These are phyloP conservation scores for Sporodiniella umbellata DNA, from an alignment of 371 early-diverging fungal species.

Conservation along the genomic window DNA sequence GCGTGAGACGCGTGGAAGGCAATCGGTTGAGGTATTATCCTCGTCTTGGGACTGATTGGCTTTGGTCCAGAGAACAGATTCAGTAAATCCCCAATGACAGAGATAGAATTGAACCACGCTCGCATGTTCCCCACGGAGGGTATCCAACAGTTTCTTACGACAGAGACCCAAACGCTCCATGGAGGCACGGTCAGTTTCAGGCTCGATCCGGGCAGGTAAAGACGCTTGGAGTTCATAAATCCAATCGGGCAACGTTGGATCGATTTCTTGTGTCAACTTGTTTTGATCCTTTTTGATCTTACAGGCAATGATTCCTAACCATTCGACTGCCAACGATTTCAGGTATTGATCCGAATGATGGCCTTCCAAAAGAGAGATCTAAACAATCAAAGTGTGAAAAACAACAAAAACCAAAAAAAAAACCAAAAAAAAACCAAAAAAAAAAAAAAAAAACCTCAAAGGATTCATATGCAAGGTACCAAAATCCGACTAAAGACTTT, in stretches of 20 bases:
- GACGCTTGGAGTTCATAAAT: conserved; percentile 22
- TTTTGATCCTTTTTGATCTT: conserved; percentile 42
- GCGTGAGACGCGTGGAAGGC: too few relatives aligned
- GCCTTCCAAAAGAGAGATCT: conserved; percentile 60
- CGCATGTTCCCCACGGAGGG: conserved; percentile 3
- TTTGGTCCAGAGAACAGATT: conserved; percentile 19
- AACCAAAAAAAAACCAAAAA: too few relatives aligned
- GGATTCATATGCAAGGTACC: conserved; percentile 23
- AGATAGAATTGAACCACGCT: conserved; percentile 24
- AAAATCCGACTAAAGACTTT: conserved; percentile 62
- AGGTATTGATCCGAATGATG: conserved; percentile 56
- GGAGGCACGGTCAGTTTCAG: conserved; percentile 12
- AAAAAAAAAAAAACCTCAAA: too few relatives aligned
- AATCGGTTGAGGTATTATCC: too few relatives aligned
- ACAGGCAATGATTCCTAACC: conserved; percentile 65
- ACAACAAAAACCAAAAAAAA: too few relatives aligned
- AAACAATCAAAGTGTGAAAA: too few relatives aligned
- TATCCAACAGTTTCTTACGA: conserved; percentile 22
- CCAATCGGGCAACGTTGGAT: conserved; percentile 34
- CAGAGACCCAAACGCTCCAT: conserved; percentile 26
- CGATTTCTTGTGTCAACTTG: conserved; percentile 8
- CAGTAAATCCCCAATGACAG: conserved; percentile 21
- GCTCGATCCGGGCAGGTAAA: conserved; percentile 17
- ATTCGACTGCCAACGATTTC: conserved; percentile 73
- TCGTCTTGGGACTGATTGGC: too few relatives aligned